A percentile compares a stretch with the other conserved stretches of the same genome.
phyloP scores from a whole-genome alignment of 441 rosid genomes.

The Syzygium syzygioides region DNA sequence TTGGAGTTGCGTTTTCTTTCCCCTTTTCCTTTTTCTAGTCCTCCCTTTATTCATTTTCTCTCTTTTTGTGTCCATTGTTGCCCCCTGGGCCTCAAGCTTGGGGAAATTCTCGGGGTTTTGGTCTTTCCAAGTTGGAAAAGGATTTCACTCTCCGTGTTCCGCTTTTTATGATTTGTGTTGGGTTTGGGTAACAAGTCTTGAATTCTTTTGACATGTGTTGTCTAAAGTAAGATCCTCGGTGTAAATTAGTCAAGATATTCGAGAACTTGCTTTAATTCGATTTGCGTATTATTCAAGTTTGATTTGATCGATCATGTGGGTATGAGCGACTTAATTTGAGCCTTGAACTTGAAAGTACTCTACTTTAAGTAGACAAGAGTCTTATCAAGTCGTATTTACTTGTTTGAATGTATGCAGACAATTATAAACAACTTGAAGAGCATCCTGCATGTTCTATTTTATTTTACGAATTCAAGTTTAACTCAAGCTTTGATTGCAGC shows the following conservation, averaged over 20 bases:
- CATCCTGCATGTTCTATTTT: neutral
- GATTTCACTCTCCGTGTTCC: neutral
- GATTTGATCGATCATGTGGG: neutral
- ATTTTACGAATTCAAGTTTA: neutral
- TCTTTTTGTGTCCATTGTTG: neutral
- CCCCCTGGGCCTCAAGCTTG: neutral
- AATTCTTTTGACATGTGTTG: neutral
- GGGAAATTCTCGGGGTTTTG: accelerated
- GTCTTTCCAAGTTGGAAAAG: neutral
- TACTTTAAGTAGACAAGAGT: neutral
- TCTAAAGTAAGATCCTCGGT: neutral
- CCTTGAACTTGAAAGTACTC: neutral
- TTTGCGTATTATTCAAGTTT: neutral
- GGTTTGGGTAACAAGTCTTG: neutral
- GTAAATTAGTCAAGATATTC: neutral
- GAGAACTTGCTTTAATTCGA: neutral
- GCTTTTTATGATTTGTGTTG: neutral
- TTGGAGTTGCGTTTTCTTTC: neutral
- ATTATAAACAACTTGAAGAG: no score
- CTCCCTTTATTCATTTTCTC: neutral
- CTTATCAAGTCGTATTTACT: neutral
- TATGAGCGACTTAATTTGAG: neutral
- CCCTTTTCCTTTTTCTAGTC: neutral
- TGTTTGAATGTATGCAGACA: no score
- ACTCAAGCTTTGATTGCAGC: neutral